phyloP scores from a whole-genome alignment of 805 yeast genomes.

The Candida suzukii region DNA sequence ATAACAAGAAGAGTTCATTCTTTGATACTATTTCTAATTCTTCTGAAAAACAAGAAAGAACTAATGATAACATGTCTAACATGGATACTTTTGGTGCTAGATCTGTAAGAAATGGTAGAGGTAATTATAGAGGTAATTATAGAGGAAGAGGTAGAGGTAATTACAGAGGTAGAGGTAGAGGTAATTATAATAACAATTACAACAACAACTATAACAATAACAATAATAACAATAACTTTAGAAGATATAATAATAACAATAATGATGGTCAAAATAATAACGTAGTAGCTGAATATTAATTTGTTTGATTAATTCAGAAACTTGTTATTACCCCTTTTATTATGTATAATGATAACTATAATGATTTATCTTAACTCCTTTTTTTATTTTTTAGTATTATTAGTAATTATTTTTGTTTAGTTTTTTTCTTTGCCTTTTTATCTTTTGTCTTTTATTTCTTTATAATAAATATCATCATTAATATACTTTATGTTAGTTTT shows the following conservation, averaged over 20 bases:
- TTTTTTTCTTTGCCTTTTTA: too few relatives aligned
- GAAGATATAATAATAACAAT: constrained; percentile 2
- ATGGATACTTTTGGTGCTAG: constrained; percentile 81
- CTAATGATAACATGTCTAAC: constrained; percentile 66
- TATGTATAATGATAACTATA: too few relatives aligned
- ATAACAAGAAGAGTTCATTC: constrained; percentile 79
- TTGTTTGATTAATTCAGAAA: not conserved
- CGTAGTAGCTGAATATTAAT: constrained; percentile 1
- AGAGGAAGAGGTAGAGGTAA: constrained; percentile 34
- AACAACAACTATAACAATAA: constrained; percentile 6
- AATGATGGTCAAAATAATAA: not conserved
- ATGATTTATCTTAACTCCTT: too few relatives aligned
- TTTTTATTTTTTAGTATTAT: too few relatives aligned
- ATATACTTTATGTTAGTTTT: too few relatives aligned
- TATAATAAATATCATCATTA: too few relatives aligned
- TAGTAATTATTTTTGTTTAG: too few relatives aligned
- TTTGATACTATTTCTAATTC: constrained; percentile 82
- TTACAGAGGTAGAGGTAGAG: constrained; percentile 30
- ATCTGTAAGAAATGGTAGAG: constrained; percentile 35
- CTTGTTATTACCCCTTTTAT: too few relatives aligned
- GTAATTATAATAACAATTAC: constrained; percentile 10
- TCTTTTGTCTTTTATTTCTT: too few relatives aligned
- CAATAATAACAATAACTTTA: not conserved
- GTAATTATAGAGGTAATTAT: constrained; percentile 45
- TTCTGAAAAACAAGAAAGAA: constrained; percentile 36